Evolutionary conservation across 345 rosid genomes (phyloP), one percentile per base, ranked within the genome.

Genomic region (Passiflora organensis): DNA sequence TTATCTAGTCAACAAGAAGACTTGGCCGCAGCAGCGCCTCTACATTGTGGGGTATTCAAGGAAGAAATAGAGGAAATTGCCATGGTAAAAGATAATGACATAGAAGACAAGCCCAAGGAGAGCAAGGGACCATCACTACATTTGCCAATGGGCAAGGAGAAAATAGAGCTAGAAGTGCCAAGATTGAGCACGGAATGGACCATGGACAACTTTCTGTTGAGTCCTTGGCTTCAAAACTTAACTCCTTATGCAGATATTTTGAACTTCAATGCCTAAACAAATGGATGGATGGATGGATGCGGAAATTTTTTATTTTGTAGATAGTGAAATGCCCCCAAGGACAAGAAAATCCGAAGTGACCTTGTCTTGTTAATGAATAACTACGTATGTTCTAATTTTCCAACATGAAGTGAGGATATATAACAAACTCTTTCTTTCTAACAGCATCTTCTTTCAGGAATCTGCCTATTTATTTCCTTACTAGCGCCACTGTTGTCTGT

Each of bases 201-300:
- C 48, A 78, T 75, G 50, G 99, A 93, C 67, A 66, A 43, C 22
- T 32, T 76, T 21, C 80, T 80, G 68, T 32, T 84, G 24, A 93
- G 99, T 52, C 99, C 99, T 6, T 88, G 95, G 96, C 82, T 89
- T 9, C 96, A 75, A 59, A 82, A 73, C 56, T 57, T 76, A 50
- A 77, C 80, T 48, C 82, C 78, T 67, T 76, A 51, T 56, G 63
- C 84, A 25, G 78, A 80, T 73, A 51, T 81, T 49, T 57, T 81
- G 52, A 82, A 90, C 53, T 79, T 62, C 82, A 71, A 56, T 17
- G 9, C 13, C 18, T 9, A 37, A 6, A n/a, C 34, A 28, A 28
- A 8, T 28, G 3, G 34, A 28, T n/a, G n/a, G n/a, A n/a, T n/a
- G n/a, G n/a, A n/a, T n/a, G n/a, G n/a, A n/a, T n/a, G n/a, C n/a